Evolutionary conservation across 1,139 yeast species (phyloP).

Genomic region (Saccharomycopsis hybrid): DNA sequence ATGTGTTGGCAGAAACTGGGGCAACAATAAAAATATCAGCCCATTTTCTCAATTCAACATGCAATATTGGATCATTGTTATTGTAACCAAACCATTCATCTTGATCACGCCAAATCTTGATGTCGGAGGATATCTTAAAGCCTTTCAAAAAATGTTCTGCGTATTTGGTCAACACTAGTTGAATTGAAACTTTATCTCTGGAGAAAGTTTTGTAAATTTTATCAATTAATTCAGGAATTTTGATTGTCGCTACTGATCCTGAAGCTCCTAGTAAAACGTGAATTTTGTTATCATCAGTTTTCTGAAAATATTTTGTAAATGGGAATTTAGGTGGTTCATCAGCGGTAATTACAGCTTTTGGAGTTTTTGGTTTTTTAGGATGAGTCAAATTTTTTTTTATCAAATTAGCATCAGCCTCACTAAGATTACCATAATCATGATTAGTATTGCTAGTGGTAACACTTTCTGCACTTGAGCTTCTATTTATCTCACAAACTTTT

Average conservation of each 20-base stretch:
- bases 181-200: constrained; percentile 65
- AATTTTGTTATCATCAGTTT: constrained; percentile 72
- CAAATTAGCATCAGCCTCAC: constrained; percentile 12
- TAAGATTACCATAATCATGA: not conserved
- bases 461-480: not conserved
- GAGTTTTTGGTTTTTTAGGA: constrained; percentile 3
- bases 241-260: constrained; percentile 94
- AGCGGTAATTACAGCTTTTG: constrained; percentile 36
- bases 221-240: constrained; percentile 80
- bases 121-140: constrained; percentile 69
- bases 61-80: constrained; percentile 61
- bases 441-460: too few species aligned
- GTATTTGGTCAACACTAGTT: constrained; percentile 74
- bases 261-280: constrained; percentile 89
- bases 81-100: constrained; percentile 79
- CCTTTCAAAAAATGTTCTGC: constrained; percentile 83
- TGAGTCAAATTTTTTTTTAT: constrained; percentile 9
- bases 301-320: constrained; percentile 61
- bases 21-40: constrained; percentile 90
- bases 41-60: constrained; percentile 89
- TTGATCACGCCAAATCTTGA: constrained; percentile 87
- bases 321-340: constrained; percentile 70
- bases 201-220: constrained; percentile 74
- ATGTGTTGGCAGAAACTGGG: constrained; percentile 88
- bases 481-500: not conserved